phyloP scores from a whole-genome alignment of 352 stramenopile species.

The Plasmopara muralis region DNA sequence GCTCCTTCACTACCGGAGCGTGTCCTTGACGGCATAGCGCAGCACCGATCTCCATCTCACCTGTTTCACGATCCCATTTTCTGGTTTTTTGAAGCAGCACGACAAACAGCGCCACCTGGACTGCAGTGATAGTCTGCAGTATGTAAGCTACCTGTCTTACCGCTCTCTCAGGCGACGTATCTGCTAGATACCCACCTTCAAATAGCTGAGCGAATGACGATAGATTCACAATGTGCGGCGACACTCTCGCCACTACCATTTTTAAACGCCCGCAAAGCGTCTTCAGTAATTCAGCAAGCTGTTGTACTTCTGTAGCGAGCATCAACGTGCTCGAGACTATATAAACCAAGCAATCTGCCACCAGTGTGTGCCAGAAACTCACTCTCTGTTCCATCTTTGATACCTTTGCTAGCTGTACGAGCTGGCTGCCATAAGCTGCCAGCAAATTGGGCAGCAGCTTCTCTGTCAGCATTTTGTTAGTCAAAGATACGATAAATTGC shows the following conservation, averaged over 20 bases:
- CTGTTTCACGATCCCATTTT: conserved; percentile 62
- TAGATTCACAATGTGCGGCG: conserved; percentile 77
- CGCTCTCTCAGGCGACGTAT: conserved; percentile 50
- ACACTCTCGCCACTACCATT: conserved; percentile 56
- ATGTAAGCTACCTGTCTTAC: conserved; percentile 75
- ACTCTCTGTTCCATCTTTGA: conserved; percentile 53
- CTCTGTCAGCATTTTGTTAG: conserved; percentile 56
- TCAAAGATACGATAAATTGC: conserved; percentile 60
- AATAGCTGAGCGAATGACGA: conserved; percentile 71
- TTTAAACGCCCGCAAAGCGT: conserved; percentile 54
- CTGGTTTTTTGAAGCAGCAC: conserved; percentile 55
- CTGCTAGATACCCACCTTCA: conserved; percentile 52
- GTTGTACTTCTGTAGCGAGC: conserved; percentile 45
- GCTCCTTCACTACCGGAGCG: conserved; percentile 39
- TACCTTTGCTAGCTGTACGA: conserved; percentile 52
- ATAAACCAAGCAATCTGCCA: conserved; percentile 64
- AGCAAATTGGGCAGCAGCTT: conserved; percentile 48
- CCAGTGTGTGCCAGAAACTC: conserved; percentile 71
- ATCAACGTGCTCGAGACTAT: conserved; percentile 47
- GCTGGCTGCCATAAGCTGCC: conserved; percentile 35
- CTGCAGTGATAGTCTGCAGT: conserved; percentile 61
- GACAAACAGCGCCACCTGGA: conserved; percentile 61
- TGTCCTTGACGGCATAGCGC: conserved; percentile 42
- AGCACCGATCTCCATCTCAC: conserved; percentile 33
- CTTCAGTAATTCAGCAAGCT: conserved; percentile 46